These are phyloP conservation scores for Plenodomus lindquistii DNA, from an alignment of 2,329 filamentous ascomycete genomes.

Conservation along the genomic window DNA sequence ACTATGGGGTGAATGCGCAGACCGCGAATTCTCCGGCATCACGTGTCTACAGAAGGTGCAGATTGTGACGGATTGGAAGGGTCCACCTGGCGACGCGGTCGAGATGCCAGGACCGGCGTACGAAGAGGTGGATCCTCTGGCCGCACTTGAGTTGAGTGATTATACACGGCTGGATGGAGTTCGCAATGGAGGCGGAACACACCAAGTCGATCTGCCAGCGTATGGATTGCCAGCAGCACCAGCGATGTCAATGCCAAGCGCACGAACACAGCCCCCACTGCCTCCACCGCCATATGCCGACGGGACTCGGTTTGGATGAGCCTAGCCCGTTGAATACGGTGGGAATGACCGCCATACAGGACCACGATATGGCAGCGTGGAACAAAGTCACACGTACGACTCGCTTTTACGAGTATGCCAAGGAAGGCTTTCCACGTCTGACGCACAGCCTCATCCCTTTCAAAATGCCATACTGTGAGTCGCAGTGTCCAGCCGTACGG, in stretches of 20 bases:
- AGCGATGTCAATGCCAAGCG: background rate
- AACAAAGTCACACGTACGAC: too few species aligned
- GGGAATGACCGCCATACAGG: too few species aligned
- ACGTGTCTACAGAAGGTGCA: constrained; percentile 21
- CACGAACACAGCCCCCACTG: background rate
- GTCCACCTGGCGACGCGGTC: background rate
- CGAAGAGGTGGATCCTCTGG: background rate
- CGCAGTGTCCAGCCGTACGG: too few species aligned
- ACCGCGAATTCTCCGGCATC: constrained; percentile 23
- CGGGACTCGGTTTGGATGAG: background rate
- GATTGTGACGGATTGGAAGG: constrained; percentile 18
- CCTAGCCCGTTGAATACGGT: too few species aligned
- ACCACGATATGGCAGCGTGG: too few species aligned
- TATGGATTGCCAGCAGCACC: background rate
- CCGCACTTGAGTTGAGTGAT: background rate
- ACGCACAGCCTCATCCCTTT: too few species aligned
- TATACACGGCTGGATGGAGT: background rate
- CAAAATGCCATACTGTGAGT: too few species aligned
- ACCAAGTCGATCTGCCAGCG: background rate
- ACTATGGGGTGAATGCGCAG: constrained; percentile 31
- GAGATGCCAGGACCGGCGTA: background rate
- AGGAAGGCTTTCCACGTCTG: too few species aligned
- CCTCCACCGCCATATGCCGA: background rate
- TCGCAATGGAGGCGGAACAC: background rate
- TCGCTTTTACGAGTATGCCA: too few species aligned